Conservation (phyloP, 2,329 filamentous ascomycete genomes). For the Penicillium janthinellum region DNA sequence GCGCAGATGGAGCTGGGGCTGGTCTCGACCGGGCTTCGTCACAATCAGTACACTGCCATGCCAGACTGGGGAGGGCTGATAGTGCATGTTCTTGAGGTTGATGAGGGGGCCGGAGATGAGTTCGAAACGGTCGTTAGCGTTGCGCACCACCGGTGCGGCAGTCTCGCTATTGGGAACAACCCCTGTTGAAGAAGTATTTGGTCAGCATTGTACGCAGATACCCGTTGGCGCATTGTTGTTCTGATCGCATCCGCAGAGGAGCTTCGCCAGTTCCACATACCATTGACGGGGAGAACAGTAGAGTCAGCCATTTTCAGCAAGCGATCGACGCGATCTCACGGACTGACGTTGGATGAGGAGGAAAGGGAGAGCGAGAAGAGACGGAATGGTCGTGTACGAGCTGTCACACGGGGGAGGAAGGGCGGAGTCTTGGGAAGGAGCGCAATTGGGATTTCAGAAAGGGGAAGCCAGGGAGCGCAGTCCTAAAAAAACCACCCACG, state of each 20-base stretch:
- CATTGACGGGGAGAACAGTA: conserved; percentile 18
- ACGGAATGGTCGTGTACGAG: neutral
- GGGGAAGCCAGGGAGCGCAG: conserved; percentile 1
- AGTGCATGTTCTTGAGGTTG: conserved; percentile 52
- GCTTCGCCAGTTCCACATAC: conserved; percentile 13
- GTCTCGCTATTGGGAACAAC: conserved; percentile 25
- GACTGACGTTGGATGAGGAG: neutral
- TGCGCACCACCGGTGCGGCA: conserved; percentile 14
- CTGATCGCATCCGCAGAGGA: neutral
- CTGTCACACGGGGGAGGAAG: conserved; percentile 4
- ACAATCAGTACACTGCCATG: conserved; percentile 85
- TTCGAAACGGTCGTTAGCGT: conserved; percentile 35
- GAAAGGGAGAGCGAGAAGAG: neutral
- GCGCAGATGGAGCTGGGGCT: conserved; percentile 59
- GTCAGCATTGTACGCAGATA: neutral
- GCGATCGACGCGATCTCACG: conserved; percentile 9
- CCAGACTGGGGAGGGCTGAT: conserved; percentile 57
- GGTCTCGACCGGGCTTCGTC: conserved; percentile 68
- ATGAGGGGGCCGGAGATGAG: conserved; percentile 52
- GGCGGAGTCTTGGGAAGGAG: conserved; percentile 1
- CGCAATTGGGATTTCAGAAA: neutral
- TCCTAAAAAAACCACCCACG: neutral
- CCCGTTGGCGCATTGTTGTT: neutral
- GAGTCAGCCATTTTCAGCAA: conserved; percentile 22
- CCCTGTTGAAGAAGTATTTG: conserved; percentile 17